Evolutionary conservation across 192 early-diverging fungal genomes (phyloP), one percentile per base, ranked within the genome.

Genomic region (Linnemannia zychae): DNA sequence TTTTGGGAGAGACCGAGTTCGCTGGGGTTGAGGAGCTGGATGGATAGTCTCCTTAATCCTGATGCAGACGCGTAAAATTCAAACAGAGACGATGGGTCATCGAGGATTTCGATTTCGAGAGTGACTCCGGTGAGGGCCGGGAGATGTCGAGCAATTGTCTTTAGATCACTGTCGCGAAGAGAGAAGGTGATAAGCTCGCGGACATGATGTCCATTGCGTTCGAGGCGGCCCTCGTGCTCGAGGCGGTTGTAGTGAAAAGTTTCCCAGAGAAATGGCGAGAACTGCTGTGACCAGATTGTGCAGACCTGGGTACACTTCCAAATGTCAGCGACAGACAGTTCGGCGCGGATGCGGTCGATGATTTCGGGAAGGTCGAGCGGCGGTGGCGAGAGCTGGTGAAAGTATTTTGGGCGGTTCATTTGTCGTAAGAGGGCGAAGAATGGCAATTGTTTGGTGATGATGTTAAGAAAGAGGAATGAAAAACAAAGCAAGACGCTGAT

Each of bases 311-410:
- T 71, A 48, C 79, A 81, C 47, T 75, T 81, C 33, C 66, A 33
- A 28, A 81, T 18, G 31, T 81, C 79, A 7, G 52, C 13, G 17
- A 48, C 2, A 4, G 73, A 38, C 7, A 81, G 68, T 33, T 71
- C 22, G 1, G 66, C 47, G 3, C 38, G 49, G 44, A 81, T 81
- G 7, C 24, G 31, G 52, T 44, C 17, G 36, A 71, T 36, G 44
- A 81, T 71, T 34, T 81, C 79, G 22, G 72, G 73, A 6, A 81
- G 73, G 12, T 75, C 74, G n/a, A 81, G 74, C 22, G 79, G 79
- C 7, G 47, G 31, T 0, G 79, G 79, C 6, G 15, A n/a, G 7
- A 81, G 53, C 36, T 75, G 73, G 33, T 81, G 72, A 31, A 81
- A 81, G 40, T 81, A 75, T 17, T 77, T 77, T 65, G 50, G 4